Evolutionary conservation across 2,329 filamentous ascomycete species (phyloP).

Genomic region (Ramichloridium luteum): DNA sequence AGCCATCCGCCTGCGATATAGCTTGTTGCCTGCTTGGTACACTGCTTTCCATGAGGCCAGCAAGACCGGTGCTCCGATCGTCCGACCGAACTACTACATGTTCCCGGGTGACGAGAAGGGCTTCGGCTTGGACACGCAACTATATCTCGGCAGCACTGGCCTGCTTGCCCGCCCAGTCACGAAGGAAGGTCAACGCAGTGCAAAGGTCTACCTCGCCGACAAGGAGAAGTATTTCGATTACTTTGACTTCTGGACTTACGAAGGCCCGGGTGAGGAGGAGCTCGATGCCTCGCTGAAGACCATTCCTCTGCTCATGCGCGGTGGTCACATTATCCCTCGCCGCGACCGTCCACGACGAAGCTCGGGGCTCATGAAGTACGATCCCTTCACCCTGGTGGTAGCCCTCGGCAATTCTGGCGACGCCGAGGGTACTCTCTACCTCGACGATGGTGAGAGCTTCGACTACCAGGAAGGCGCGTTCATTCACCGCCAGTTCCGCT

Average conservation of each 20-base stretch:
- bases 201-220: slow-evolving; percentile 79
- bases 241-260: slow-evolving; percentile 70
- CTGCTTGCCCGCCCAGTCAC: slow-evolving; percentile 88
- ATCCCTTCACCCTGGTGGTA: slow-evolving; percentile 87
- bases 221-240: slow-evolving; percentile 90
- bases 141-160: slow-evolving; percentile 80
- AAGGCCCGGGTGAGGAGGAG: slow-evolving; percentile 58
- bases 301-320: slow-evolving; percentile 82
- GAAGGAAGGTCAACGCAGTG: slow-evolving; percentile 57
- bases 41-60: slow-evolving; percentile 90
- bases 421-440: slow-evolving; percentile 72
- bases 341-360: slow-evolving; percentile 80
- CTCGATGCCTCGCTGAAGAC: slow-evolving; percentile 70
- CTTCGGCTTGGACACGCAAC: slow-evolving; percentile 84
- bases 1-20: slow-evolving; percentile 78
- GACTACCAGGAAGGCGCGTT: slow-evolving; percentile 77
- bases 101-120: slow-evolving; percentile 76
- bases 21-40: slow-evolving; percentile 86
- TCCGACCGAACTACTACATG: slow-evolving; percentile 86
- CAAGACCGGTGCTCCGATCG: slow-evolving; percentile 69
- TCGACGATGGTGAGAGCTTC: slow-evolving; percentile 89
- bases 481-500: slow-evolving; percentile 71
- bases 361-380: slow-evolving; percentile 78
- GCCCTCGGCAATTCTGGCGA: slow-evolving; percentile 54
- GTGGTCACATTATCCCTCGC: slow-evolving; percentile 81